phyloP scores from a whole-genome alignment of 139 green algal species.

The Chlorella sorokiniana region DNA sequence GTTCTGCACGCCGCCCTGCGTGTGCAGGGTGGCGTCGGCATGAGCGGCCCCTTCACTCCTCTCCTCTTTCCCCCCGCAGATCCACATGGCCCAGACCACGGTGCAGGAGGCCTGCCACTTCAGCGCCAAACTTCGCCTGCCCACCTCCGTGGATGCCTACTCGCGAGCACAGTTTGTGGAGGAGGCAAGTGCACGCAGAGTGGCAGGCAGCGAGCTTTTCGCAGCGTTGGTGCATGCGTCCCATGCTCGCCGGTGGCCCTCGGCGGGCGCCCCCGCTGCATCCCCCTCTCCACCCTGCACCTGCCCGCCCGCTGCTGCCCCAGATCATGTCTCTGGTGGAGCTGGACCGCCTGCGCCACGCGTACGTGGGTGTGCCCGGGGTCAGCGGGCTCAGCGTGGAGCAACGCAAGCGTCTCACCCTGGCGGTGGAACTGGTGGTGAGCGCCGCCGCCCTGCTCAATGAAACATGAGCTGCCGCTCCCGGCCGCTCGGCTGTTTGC shows the following conservation, averaged over 20 bases:
- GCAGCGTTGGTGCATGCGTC: neutral
- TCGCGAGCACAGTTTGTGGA: slow-evolving; percentile 51
- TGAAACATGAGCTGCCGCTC: no score
- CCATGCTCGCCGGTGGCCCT: neutral
- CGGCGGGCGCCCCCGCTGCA: neutral
- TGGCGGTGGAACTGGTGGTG: slow-evolving; percentile 58
- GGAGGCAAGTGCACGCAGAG: slow-evolving; percentile 25
- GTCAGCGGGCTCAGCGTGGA: slow-evolving; percentile 52
- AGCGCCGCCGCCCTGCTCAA: neutral
- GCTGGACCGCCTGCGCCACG: slow-evolving; percentile 43
- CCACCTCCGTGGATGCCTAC: slow-evolving; percentile 31
- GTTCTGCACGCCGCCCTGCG: neutral
- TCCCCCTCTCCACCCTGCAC: neutral
- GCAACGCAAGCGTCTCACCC: slow-evolving; percentile 64
- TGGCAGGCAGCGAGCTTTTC: no score
- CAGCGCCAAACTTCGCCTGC: slow-evolving; percentile 58
- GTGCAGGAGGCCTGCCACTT: slow-evolving; percentile 59
- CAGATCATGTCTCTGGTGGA: slow-evolving; percentile 66
- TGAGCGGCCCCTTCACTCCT: neutral
- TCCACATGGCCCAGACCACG: slow-evolving; percentile 49
- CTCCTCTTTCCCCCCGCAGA: neutral
- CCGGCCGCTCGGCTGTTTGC: neutral
- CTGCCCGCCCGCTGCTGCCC: no score
- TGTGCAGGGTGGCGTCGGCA: slow-evolving; percentile 1
- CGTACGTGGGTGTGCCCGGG: slow-evolving; percentile 53